phyloP scores from a whole-genome alignment of 2,329 filamentous ascomycete genomes.

The Fusarium vanettenii region DNA sequence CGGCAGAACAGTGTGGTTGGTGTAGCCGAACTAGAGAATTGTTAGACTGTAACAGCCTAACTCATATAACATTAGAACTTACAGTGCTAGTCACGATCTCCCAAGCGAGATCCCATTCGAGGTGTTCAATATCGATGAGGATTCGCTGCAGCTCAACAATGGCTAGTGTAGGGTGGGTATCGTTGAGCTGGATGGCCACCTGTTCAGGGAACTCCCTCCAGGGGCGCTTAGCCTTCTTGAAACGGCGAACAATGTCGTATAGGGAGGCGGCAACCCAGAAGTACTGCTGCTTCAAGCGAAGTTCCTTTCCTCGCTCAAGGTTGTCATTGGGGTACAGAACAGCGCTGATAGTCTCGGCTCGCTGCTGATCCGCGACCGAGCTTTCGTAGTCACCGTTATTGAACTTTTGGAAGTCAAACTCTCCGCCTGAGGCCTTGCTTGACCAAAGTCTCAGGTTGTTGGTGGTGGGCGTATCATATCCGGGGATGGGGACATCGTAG shows the following conservation, averaged over 20 bases:
- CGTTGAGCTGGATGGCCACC: constrained; percentile 97
- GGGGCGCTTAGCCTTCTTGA: constrained; percentile 94
- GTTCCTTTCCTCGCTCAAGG: constrained; percentile 94
- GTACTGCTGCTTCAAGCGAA: constrained; percentile 98
- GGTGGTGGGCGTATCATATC: constrained; percentile 88
- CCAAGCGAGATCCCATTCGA: constrained; percentile 96
- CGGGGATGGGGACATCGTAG: constrained; percentile 92
- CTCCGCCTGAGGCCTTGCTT: constrained; percentile 94
- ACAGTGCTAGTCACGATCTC: constrained; percentile 77
- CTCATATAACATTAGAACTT: constrained; percentile 46
- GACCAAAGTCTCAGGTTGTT: constrained; percentile 99
- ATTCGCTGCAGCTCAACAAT: constrained; percentile 97
- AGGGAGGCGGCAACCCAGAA: constrained; percentile 99
- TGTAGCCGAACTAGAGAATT: constrained; percentile 83
- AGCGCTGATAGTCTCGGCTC: constrained; percentile 98
- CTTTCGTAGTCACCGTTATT: constrained; percentile 98
- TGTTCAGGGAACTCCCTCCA: constrained; percentile 96
- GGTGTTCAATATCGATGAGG: constrained; percentile 86
- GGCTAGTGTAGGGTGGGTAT: constrained; percentile 95
- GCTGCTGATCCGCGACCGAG: constrained; percentile 97
- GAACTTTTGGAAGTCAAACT: constrained; percentile 99
- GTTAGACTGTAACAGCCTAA: constrained; percentile 10
- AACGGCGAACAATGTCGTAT: constrained; percentile 94
- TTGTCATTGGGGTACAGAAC: constrained; percentile 99
- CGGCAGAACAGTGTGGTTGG: constrained; percentile 97